Base-by-base conservation (phyloP, 2,329 filamentous ascomycete species). In the Pseudogymnoascus sp. region DNA sequence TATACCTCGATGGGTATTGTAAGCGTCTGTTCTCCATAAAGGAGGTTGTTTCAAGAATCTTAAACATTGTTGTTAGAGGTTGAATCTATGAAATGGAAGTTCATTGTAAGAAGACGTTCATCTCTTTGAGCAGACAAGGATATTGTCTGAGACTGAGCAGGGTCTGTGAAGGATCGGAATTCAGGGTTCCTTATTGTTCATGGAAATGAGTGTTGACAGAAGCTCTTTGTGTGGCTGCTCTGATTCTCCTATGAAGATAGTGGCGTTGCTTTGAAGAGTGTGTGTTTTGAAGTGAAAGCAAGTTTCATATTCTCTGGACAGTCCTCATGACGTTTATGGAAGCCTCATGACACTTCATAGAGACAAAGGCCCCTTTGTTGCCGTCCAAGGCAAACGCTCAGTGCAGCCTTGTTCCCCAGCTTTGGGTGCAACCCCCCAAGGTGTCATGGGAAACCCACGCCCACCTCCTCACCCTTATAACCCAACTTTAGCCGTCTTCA, bases 1-100 rank as follows among this genome's bases (percentile, higher is more conserved):
- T 56, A 56, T 56, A 56, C 28, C n/a, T 36, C 49, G 28, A 36
- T 21, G n/a, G 28, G 9, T 34, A 56, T 56, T 56, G 49, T 56
- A 56, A 36, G 16, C n/a, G 49, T 36, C 11, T 56, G 28, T 34
- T 56, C n/a, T 36, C 3, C 16, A 36, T 12, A 21, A 36, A 56
- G 28, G 49, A 7, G 28, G 16, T 18, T 56, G n/a, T 36, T 56
- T 14, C 28, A 56, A 11, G n/a, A 7, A 56, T 36, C 8, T 31
- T 56, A 8, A 34, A 18, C 28, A 18, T 56, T 56, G 49, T 56
- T 14, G 4, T 3, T 5, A 56, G 16, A 36, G n/a, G 28, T 56
- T 56, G 28, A 34, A 36, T 21, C 46, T 56, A 34, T 56, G 28
- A n/a, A 56, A 56, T 16, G 28, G n/a, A 56, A 56, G 49, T 34